phyloP scores from a whole-genome alignment of 208 protist species.

The Leishmania mexicana region DNA sequence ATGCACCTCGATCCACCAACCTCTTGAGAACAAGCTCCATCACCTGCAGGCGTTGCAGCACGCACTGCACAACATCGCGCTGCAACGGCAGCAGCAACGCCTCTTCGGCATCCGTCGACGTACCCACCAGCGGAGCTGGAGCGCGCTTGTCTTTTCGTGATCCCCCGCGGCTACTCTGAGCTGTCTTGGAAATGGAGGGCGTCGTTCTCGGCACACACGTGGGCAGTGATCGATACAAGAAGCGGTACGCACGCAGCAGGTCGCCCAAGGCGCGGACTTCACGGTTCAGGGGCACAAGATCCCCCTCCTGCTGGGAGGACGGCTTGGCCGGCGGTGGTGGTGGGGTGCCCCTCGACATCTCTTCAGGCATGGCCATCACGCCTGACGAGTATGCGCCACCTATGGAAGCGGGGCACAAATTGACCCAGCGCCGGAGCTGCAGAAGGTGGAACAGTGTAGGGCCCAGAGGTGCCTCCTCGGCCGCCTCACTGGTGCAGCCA shows the following conservation, averaged over 20 bases:
- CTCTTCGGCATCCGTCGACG: constrained; percentile 16
- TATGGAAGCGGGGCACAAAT: background rate
- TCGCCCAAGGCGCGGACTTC: constrained; percentile 16
- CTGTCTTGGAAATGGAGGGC: background rate
- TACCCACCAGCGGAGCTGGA: constrained; percentile 11
- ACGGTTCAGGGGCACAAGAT: background rate
- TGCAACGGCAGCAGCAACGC: constrained; percentile 21
- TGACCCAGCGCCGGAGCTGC: constrained; percentile 11
- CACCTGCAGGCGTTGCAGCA: background rate
- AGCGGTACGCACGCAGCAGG: constrained; percentile 10
- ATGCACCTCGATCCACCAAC: background rate
- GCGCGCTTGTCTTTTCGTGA: background rate
- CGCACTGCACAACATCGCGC: constrained; percentile 4
- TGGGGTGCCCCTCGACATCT: background rate
- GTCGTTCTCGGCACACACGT: background rate
- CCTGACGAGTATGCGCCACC: background rate
- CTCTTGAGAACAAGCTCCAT: background rate
- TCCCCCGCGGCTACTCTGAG: background rate
- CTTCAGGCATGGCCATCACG: background rate
- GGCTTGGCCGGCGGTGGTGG: background rate
- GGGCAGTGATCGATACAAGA: background rate
- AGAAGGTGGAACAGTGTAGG: constrained; percentile 17
- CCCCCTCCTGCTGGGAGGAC: background rate
- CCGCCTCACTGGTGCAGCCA: background rate
- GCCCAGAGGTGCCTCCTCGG: background rate